Evolutionary conservation across 768 basidiomycete species (phyloP), one percentile per base, ranked within the genome.

Genomic region (Leccinellum albellum): DNA sequence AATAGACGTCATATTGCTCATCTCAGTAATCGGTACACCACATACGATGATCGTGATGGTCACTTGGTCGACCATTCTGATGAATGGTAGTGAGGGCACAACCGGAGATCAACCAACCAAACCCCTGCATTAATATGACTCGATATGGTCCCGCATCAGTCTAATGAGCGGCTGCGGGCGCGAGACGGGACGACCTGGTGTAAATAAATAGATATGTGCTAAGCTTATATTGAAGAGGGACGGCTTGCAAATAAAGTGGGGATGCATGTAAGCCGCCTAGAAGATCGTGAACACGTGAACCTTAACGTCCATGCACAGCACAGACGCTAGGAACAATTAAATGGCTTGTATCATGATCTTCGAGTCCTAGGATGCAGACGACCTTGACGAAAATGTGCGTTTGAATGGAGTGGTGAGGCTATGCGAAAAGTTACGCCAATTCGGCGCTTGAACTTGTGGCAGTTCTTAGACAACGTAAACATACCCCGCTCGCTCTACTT

Each of bases 231-330:
- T 72, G 73, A 12, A 82, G 73, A 3, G 83, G 75, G 48, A 81
- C 78, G 7, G 84, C 64, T 60, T 87, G 85, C 20, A 87, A 70
- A 66, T 83, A 67, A 82, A 85, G 45, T 80, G 73, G 0, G 83
- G 82, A 50, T 79, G 81, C 55, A 75, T 77, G 31, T 77, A 66
- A 0, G 77, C 79, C 1, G 69, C 59, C 20, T 78, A 69, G 31
- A 75, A 74, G 28, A 66, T 44, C 21, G 46, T 31, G 31, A n/a
- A 28, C 28, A 4, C 28, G 28, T 58, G 17, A 61, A 64, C 31
- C 70, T 70, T 48, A 21, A 3, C 6, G 26, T 28, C 5, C 35
- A 35, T 35, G n/a, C n/a, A n/a, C n/a, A n/a, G n/a, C n/a, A n/a
- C n/a, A n/a, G n/a, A n/a, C n/a, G n/a, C n/a, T n/a, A n/a, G n/a